Base-by-base conservation (phyloP, 306 rosid genomes). In the Calophaca sinica region DNA sequence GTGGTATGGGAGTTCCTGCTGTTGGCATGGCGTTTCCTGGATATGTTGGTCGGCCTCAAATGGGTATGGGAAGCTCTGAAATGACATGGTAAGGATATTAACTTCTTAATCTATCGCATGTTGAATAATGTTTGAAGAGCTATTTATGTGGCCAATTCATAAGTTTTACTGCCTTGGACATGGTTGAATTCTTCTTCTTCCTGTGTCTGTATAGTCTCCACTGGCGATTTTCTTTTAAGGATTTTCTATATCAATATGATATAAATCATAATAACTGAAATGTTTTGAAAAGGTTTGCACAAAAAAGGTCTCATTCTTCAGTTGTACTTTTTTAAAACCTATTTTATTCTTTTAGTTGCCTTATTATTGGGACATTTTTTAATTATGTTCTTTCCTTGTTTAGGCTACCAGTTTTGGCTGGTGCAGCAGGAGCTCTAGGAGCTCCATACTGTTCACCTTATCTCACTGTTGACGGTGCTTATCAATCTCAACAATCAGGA, bases 21-120 rank as follows among this genome's bases (percentile, higher is more conserved):
- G 97, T 91, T 69, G 98, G 98, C 72, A 93, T 93, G 98, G 98
- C 98, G 12, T 91, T 89, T 74, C 97, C 98, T 28, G 98, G 98
- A 72, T 91, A 93, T 74, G 98, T 93, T 85, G 91, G 82, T 65
- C 89, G 88, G 77, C 87, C 96, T 29, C 96, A 93, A 84, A 91
- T 78, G 82, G 98, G 98, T 72, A 41, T 88, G 82, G 98, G 96
- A 80, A 93, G 81, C 73, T 85, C 96, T 70, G 98, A 93, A 87
- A 91, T 91, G 98, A 82, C 97, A 45, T 93, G 98, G 98, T 93
- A 84, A 33, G 38, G 14, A 36, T 68, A 52, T 69, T 33, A 49
- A 31, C 29, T 35, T 66, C 7, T 29, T 14, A 45, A 60, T 75
- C 58, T 42, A 44, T 73, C 39, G 14, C 48, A 46, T 45, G 20